Evolutionary conservation across 805 yeast species (phyloP).

Genomic region (Suhomyces sp.): DNA sequence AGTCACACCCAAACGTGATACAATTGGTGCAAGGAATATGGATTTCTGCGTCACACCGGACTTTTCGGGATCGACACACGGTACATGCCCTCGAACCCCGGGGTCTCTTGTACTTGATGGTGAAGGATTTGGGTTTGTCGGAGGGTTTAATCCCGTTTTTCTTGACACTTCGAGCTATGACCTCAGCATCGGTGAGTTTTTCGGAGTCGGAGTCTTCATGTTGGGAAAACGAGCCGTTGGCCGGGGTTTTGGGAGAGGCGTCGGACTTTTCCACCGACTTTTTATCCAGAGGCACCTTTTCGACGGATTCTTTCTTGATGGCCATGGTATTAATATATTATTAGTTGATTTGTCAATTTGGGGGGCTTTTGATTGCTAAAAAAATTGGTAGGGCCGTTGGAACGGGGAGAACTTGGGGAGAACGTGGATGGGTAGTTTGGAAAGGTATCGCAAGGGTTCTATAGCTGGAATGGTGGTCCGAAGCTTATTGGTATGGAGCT

Average conservation of each 20-base stretch:
- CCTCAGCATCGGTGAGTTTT: conserved; percentile 6
- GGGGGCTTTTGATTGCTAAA: no score
- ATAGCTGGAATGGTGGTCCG: no score
- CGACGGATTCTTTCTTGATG: no score
- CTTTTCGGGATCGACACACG: conserved; percentile 76
- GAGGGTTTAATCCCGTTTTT: conserved; percentile 1
- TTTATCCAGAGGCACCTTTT: no score
- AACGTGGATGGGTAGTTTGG: no score
- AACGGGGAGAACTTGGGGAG: no score
- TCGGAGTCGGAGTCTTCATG: neutral
- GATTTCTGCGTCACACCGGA: conserved; percentile 71
- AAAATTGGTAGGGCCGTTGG: no score
- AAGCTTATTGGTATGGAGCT: no score
- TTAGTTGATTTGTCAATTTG: no score
- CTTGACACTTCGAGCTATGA: conserved; percentile 3
- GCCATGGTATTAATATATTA: no score
- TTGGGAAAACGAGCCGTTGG: neutral
- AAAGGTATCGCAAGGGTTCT: no score
- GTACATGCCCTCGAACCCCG: conserved; percentile 72
- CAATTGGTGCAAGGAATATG: conserved; percentile 62
- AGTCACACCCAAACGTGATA: conserved; percentile 68
- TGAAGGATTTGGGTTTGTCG: conserved; percentile 43
- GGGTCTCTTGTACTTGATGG: conserved; percentile 50
- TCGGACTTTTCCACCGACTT: no score
- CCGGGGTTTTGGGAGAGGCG: neutral